Evolutionary conservation across 352 stramenopile genomes (phyloP).

Genomic region (Phytophthora colocasiae): DNA sequence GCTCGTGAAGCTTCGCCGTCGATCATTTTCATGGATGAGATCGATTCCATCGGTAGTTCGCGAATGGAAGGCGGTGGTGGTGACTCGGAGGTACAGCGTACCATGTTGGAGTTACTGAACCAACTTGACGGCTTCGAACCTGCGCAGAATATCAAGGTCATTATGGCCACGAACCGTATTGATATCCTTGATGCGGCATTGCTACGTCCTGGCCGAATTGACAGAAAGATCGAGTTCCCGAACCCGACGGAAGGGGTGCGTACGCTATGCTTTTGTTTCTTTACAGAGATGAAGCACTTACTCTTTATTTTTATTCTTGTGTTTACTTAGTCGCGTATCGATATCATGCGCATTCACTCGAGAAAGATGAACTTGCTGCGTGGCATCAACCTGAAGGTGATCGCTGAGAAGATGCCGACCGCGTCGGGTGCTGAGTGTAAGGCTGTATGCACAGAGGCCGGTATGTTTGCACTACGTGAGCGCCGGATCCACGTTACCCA

Average conservation of each 20-base stretch:
- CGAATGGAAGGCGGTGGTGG: slow-evolving; percentile 93
- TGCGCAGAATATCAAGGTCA: slow-evolving; percentile 99
- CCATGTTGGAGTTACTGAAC: slow-evolving; percentile 99
- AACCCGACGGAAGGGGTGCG: slow-evolving; percentile 96
- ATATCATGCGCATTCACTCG: slow-evolving; percentile 99
- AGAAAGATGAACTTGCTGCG: slow-evolving; percentile 99
- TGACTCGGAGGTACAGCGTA: slow-evolving; percentile 99
- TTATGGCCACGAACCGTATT: slow-evolving; percentile 99
- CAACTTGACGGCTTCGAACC: slow-evolving; percentile 98
- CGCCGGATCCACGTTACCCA: slow-evolving; percentile 99
- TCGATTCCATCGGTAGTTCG: slow-evolving; percentile 98
- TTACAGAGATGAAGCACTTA: neutral
- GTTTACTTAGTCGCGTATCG: slow-evolving; percentile 85
- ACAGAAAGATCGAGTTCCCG: slow-evolving; percentile 99
- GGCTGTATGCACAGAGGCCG: slow-evolving; percentile 99
- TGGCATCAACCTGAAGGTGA: slow-evolving; percentile 98
- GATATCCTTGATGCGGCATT: slow-evolving; percentile 98
- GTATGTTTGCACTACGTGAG: slow-evolving; percentile 99
- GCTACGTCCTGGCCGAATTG: slow-evolving; percentile 97
- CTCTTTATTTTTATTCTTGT: slow-evolving; percentile 1
- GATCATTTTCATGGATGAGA: slow-evolving; percentile 99
- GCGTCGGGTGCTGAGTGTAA: slow-evolving; percentile 99
- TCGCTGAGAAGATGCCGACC: slow-evolving; percentile 99
- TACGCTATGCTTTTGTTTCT: slow-evolving; percentile 17
- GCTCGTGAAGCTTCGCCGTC: slow-evolving; percentile 96